Evolutionary conservation across 148 eudicot species (phyloP).

Genomic region (Polygonum aviculare): DNA sequence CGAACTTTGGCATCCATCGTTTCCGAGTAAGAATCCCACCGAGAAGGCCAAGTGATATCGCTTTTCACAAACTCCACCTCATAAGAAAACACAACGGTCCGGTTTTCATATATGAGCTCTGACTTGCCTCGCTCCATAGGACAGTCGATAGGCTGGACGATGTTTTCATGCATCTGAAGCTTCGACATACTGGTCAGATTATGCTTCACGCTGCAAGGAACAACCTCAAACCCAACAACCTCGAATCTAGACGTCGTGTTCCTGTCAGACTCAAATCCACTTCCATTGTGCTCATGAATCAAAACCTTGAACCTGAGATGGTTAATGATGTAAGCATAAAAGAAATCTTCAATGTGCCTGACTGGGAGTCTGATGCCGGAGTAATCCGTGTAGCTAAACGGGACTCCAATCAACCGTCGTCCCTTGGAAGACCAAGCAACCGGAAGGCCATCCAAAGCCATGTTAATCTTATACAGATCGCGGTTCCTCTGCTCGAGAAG

Average conservation of each 20-base stretch:
- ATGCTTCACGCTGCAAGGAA: conserved; percentile 54
- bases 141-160: conserved; percentile 33
- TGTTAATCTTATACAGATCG: conserved; percentile 65
- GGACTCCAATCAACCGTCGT: conserved; percentile 60
- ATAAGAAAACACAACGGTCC: conserved; percentile 45
- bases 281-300: conserved; percentile 66
- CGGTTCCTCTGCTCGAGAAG: conserved; percentile 61
- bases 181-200: conserved; percentile 48
- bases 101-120: conserved; percentile 41
- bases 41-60: conserved; percentile 52
- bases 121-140: conserved; percentile 39
- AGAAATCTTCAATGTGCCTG: conserved; percentile 24
- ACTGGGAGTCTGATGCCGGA: conserved; percentile 54
- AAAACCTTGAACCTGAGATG: conserved; percentile 55
- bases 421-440: conserved; percentile 43
- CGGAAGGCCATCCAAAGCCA: conserved; percentile 65
- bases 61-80: conserved; percentile 69
- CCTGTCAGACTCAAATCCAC: conserved; percentile 36
- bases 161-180: conserved; percentile 40
- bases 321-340: conserved; percentile 56
- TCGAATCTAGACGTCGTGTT: conserved; percentile 43
- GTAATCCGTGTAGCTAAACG: conserved; percentile 30
- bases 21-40: conserved; percentile 67
- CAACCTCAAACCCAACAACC: conserved; percentile 64
- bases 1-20: conserved; percentile 66